Percentiles rank a stretch among this genome's conserved stretches.
Conservation (phyloP, 2,329 filamentous ascomycete genomes). For the Didymella segeticola region DNA sequence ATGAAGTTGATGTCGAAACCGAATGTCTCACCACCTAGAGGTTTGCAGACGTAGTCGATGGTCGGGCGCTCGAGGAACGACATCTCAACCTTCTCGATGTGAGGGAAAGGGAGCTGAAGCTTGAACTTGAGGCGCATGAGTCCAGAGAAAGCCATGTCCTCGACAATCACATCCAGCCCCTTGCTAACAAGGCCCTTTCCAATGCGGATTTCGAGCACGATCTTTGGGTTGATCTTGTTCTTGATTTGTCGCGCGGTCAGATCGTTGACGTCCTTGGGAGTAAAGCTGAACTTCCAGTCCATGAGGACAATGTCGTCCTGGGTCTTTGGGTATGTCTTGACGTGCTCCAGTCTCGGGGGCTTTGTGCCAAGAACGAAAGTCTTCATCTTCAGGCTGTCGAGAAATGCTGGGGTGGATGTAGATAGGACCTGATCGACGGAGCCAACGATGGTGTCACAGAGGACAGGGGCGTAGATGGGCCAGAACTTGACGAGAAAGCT, state of each 20-base stretch:
- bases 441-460: slow-evolving; percentile 89
- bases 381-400: slow-evolving; percentile 92
- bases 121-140: slow-evolving; percentile 98
- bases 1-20: slow-evolving; percentile 99
- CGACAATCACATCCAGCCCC: slow-evolving; percentile 94
- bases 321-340: slow-evolving; percentile 96
- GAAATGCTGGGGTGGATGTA: slow-evolving; percentile 86
- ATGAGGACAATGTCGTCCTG: slow-evolving; percentile 96
- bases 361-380: slow-evolving; percentile 94
- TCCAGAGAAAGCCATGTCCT: slow-evolving; percentile 95
- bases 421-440: slow-evolving; percentile 96
- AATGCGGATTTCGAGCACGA: slow-evolving; percentile 91
- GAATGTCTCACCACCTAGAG: slow-evolving; percentile 90
- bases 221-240: slow-evolving; percentile 96
- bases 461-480: slow-evolving; percentile 96
- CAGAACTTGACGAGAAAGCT: slow-evolving; percentile 98
- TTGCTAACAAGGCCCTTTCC: slow-evolving; percentile 98
- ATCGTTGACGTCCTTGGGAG: slow-evolving; percentile 90
- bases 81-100: slow-evolving; percentile 93
- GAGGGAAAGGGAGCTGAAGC: slow-evolving; percentile 92
- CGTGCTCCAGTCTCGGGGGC: slow-evolving; percentile 93
- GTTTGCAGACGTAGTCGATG: slow-evolving; percentile 98
- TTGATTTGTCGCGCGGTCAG: slow-evolving; percentile 89
- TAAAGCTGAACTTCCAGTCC: slow-evolving; percentile 99
- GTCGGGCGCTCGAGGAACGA: slow-evolving; percentile 88